phyloP scores from a whole-genome alignment of 345 rosid species.

The Barbarea vulgaris region DNA sequence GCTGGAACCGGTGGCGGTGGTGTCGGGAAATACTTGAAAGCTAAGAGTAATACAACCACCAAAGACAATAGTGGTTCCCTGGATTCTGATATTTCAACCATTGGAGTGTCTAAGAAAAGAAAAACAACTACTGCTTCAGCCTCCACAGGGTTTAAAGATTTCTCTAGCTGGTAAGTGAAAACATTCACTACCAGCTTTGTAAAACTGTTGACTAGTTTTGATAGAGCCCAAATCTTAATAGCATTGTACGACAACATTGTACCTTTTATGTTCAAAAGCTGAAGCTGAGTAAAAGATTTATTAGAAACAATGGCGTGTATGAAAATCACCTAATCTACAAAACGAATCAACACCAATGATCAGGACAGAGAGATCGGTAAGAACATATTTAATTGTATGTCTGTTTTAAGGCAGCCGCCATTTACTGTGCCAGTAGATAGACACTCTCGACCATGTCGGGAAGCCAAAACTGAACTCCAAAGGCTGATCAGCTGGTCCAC shows the following conservation, averaged over 20 bases:
- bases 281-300: conserved; percentile 20
- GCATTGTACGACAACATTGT: background rate
- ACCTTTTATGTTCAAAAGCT: conserved; percentile 2
- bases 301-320: conserved; percentile 21
- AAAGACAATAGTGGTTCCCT: conserved; percentile 22
- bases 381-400: background rate
- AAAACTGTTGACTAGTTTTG: conserved; percentile 27
- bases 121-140: conserved; percentile 53
- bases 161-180: conserved; percentile 72
- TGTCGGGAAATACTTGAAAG: conserved; percentile 78
- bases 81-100: conserved; percentile 43
- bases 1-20: conserved; percentile 54
- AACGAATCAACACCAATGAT: conserved; percentile 16
- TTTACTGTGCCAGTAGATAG: conserved; percentile 88
- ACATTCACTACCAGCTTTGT: conserved; percentile 13
- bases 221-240: conserved; percentile 15
- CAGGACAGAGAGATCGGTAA: background rate
- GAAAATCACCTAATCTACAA: conserved; percentile 27
- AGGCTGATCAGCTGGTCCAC: conserved; percentile 80
- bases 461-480: conserved; percentile 72
- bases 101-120: conserved; percentile 60
- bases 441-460: conserved; percentile 85
- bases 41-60: conserved; percentile 51
- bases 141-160: conserved; percentile 62
- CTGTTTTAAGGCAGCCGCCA: conserved; percentile 67